phyloP scores from a whole-genome alignment of 192 early-diverging fungal genomes.

The Diversispora eburnea region DNA sequence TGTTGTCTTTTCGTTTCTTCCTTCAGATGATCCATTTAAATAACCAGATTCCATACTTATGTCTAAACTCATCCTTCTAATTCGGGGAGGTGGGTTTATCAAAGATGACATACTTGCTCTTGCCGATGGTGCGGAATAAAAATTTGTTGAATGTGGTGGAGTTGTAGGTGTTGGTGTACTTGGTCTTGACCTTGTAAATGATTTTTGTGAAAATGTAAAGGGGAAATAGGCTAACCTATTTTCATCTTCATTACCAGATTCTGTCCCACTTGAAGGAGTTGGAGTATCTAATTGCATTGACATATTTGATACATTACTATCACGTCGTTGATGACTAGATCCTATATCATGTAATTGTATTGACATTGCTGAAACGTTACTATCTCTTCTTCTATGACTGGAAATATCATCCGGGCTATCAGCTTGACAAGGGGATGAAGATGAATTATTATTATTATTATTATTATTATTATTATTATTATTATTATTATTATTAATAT shows the following conservation, averaged over 20 bases:
- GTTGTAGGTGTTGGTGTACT: constrained; percentile 23
- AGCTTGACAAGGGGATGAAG: neutral
- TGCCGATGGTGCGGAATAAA: constrained; percentile 1
- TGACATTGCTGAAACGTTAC: constrained; percentile 29
- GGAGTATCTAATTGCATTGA: constrained; percentile 31
- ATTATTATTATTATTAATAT: no score
- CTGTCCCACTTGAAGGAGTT: constrained; percentile 14
- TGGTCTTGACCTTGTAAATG: constrained; percentile 19
- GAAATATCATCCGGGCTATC: constrained; percentile 20
- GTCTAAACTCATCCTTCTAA: constrained; percentile 28
- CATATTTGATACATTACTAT: constrained; percentile 28
- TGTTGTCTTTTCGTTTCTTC: constrained; percentile 14
- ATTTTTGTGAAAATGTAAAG: constrained; percentile 19
- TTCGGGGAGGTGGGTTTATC: constrained; percentile 8
- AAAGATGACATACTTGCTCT: constrained; percentile 11
- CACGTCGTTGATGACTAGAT: constrained; percentile 24
- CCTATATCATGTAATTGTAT: constrained; percentile 25
- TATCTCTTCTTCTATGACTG: constrained; percentile 26
- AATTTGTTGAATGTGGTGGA: constrained; percentile 15
- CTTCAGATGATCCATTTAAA: neutral
- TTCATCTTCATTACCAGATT: constrained; percentile 23
- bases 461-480: no score
- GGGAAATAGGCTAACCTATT: constrained; percentile 18
- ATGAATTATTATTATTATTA: constrained; percentile 2
- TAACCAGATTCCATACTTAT: constrained; percentile 12